Conservation (phyloP, 2,329 filamentous ascomycete genomes). For the Phialophora expanda region DNA sequence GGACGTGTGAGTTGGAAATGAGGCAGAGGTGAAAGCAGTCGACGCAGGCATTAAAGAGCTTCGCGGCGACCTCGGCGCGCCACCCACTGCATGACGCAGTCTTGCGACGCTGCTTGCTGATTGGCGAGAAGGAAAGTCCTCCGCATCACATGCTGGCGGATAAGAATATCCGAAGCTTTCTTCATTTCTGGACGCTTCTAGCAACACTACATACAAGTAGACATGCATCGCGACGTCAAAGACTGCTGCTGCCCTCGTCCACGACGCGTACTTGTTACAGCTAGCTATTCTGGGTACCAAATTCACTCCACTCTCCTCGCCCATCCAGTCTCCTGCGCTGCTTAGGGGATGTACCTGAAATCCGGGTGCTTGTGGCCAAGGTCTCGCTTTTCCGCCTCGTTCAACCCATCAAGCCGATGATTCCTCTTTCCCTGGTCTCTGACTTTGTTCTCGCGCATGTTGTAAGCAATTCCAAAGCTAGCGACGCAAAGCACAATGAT, state of each 20-base stretch:
- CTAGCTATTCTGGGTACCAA: not conserved
- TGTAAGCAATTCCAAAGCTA: constrained; percentile 33
- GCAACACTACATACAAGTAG: not conserved
- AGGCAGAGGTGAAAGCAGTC: not conserved
- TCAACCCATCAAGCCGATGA: constrained; percentile 45
- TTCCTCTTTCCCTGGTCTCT: constrained; percentile 41
- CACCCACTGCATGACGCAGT: constrained; percentile 14
- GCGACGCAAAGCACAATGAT: constrained; percentile 31
- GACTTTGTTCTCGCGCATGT: constrained; percentile 43
- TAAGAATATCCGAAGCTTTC: constrained; percentile 6
- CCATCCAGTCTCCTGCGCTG: not conserved
- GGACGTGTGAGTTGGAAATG: not conserved
- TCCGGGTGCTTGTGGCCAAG: constrained; percentile 45
- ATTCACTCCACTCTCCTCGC: not conserved
- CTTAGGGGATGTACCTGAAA: constrained; percentile 27
- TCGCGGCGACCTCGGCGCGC: constrained; percentile 11
- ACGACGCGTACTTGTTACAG: not conserved
- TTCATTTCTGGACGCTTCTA: constrained; percentile 18
- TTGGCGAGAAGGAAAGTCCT: not conserved
- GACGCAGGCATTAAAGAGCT: constrained; percentile 19
- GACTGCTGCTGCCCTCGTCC: not conserved
- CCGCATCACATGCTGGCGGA: constrained; percentile 10
- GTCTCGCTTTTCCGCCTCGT: constrained; percentile 40
- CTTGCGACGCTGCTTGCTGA: not conserved
- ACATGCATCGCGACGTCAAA: not conserved